Percentiles rank a stretch among this genome's conserved stretches.
These are phyloP conservation scores for Macrolepiota dolichaula DNA, from an alignment of 768 basidiomycete species.

Conservation along the genomic window DNA sequence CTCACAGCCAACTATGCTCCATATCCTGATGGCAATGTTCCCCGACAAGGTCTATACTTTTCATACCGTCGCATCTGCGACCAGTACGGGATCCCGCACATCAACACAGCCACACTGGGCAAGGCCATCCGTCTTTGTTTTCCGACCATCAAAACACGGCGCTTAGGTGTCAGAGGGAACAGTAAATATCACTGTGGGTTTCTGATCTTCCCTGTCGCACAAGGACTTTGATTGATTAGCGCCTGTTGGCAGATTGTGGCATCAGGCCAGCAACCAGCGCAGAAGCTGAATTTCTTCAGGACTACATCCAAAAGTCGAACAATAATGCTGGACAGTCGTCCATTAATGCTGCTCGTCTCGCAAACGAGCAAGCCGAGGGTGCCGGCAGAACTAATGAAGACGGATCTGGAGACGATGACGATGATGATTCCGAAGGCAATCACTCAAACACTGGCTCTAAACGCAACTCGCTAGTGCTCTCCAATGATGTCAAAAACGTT, in stretches of 20 bases:
- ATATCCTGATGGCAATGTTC: conserved; percentile 90
- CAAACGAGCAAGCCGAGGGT: conserved; percentile 66
- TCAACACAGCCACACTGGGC: conserved; percentile 93
- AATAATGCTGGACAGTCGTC: conserved; percentile 78
- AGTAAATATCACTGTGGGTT: conserved; percentile 89
- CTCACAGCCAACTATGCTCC: conserved; percentile 86
- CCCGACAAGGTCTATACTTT: conserved; percentile 90
- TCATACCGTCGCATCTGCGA: conserved; percentile 90
- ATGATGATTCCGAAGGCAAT: conserved; percentile 77
- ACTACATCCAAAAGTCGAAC: conserved; percentile 89
- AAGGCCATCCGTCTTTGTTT: conserved; percentile 93
- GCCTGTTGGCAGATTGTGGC: conserved; percentile 69
- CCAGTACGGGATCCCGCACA: conserved; percentile 89
- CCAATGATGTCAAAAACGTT: conserved; percentile 58
- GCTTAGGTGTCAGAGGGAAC: conserved; percentile 89
- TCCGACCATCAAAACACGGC: conserved; percentile 92
- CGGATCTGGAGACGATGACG: conserved; percentile 83
- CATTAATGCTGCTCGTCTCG: conserved; percentile 68
- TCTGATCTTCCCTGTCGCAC: conserved; percentile 30
- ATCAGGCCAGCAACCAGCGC: conserved; percentile 89
- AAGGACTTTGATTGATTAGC: conserved; percentile 25
- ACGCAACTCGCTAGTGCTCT: conserved; percentile 68
- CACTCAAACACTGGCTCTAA: conserved; percentile 64
- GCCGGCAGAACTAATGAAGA: conserved; percentile 46
- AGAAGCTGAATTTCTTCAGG: conserved; percentile 89